These are phyloP conservation scores for Macrophomina pseudophaseolina DNA, from an alignment of 2,329 filamentous ascomycete genomes.

Conservation along the genomic window DNA sequence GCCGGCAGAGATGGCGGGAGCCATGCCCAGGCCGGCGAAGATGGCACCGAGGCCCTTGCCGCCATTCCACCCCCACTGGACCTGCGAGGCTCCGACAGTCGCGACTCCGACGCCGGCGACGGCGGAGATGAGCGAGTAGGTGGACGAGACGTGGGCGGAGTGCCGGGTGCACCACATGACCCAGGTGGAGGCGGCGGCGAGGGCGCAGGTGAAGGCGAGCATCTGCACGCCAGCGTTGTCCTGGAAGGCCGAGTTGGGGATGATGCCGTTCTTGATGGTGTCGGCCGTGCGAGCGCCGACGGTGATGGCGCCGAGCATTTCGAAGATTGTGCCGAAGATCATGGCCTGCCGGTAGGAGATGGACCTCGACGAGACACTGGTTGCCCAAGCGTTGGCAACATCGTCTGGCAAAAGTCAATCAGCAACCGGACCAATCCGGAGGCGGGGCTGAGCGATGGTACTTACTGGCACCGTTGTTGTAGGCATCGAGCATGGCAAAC, in stretches of 20 bases:
- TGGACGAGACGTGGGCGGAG: slow-evolving; percentile 69
- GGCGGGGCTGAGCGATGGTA: slow-evolving; percentile 33
- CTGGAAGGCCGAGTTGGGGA: slow-evolving; percentile 50
- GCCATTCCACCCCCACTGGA: slow-evolving; percentile 65
- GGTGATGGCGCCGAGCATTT: slow-evolving; percentile 54
- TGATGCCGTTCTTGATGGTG: slow-evolving; percentile 77
- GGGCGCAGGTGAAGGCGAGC: slow-evolving; percentile 62
- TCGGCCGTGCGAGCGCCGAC: slow-evolving; percentile 63
- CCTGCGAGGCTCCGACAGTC: slow-evolving; percentile 60
- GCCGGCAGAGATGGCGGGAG: slow-evolving; percentile 67
- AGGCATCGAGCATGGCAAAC: slow-evolving; percentile 77
- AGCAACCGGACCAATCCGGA: background rate
- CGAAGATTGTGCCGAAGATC: slow-evolving; percentile 52
- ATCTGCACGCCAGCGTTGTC: slow-evolving; percentile 53
- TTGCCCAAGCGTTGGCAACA: slow-evolving; percentile 85
- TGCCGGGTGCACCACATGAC: slow-evolving; percentile 81
- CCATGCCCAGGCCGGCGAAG: slow-evolving; percentile 70
- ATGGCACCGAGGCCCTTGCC: slow-evolving; percentile 70
- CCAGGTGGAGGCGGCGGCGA: slow-evolving; percentile 71
- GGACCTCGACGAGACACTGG: slow-evolving; percentile 79
- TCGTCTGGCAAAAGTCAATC: slow-evolving; percentile 60
- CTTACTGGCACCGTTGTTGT: slow-evolving; percentile 79
- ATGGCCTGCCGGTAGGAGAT: slow-evolving; percentile 70
- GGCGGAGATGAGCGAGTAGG: slow-evolving; percentile 58
- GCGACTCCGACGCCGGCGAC: slow-evolving; percentile 55